Base-by-base conservation (phyloP, 139 green algal genomes). In the Ostreobium quekettii region DNA sequence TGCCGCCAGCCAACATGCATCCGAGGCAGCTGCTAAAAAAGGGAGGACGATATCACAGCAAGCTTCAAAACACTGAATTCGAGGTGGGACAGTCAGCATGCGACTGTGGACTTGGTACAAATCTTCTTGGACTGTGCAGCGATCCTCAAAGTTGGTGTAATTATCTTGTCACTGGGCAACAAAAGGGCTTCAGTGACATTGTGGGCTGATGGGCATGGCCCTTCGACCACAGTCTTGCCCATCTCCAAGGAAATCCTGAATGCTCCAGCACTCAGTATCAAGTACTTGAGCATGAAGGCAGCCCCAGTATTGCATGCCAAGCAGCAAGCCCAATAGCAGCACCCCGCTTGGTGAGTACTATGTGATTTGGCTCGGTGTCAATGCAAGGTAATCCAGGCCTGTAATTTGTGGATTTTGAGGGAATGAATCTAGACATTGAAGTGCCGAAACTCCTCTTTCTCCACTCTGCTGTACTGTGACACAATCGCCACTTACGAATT, bases 21-120 rank as follows among this genome's bases (percentile, higher is more conserved):
- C 19, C 6, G 37, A 46, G 47, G 36, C 29, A 70, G 49, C 63
- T 70, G 8, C n/a, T 70, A 28, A 58, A 59, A 58, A 32, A 36
- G n/a, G 47, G 29, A 36, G 63, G 36, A 59, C 8, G 63, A 19
- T 62, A 56, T 31, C 63, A 70, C 63, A 70, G 63, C 36, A 32
- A 31, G 8, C 8, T 70, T 4, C 32, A 66, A 7, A 70, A 70
- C 32, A 70, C 47, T 36, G 63, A 70, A 70, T 66, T 60, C 36
- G 63, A 70, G 36, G 63, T 70, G 46, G 46, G 46, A 33, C 19
- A 42, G 7, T 8, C 4, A 47, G 7, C 7, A 11, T 66, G 59
- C 4, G 30, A 7, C n/a, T 66, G 15, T 66, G 59, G 5, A 47
- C 7, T 66, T 47, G 8, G 15, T 31, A 47, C 7, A 8, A 6